Conservation (phyloP, 805 yeast genomes). For the Huiozyma sinensis region DNA sequence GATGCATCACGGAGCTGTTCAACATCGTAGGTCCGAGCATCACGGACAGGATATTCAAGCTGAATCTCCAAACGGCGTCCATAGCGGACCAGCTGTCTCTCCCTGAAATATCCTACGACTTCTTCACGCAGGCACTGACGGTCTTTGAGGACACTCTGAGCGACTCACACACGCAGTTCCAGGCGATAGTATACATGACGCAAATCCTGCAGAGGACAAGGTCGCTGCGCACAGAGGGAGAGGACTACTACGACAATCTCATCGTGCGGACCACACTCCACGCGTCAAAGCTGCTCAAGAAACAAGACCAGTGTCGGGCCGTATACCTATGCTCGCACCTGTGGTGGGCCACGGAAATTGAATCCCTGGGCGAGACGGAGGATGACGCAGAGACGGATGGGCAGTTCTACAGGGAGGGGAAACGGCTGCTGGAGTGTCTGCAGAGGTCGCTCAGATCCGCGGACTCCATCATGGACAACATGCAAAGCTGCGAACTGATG, state of each 20-base stretch:
- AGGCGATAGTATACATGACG: slow-evolving; percentile 39
- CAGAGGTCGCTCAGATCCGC: slow-evolving; percentile 84
- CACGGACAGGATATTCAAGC: slow-evolving; percentile 26
- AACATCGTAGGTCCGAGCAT: slow-evolving; percentile 15
- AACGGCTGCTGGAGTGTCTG: slow-evolving; percentile 80
- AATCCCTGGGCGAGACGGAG: slow-evolving; percentile 36
- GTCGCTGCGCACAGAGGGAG: slow-evolving; percentile 32
- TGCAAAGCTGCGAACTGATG: slow-evolving; percentile 61
- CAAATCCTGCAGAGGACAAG: slow-evolving; percentile 43
- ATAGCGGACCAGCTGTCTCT: slow-evolving; percentile 68
- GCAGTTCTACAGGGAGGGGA: slow-evolving; percentile 38
- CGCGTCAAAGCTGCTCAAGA: slow-evolving; percentile 79
- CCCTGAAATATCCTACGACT: slow-evolving; percentile 73
- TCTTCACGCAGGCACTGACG: slow-evolving; percentile 78
- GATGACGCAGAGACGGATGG: slow-evolving; percentile 32
- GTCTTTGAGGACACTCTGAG: slow-evolving; percentile 61
- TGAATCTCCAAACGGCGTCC: slow-evolving; percentile 57
- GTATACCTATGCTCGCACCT: slow-evolving; percentile 77
- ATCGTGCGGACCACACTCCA: slow-evolving; percentile 79
- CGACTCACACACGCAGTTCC: slow-evolving; percentile 44
- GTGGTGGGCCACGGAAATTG: slow-evolving; percentile 80
- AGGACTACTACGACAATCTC: slow-evolving; percentile 49
- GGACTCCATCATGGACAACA: slow-evolving; percentile 79
- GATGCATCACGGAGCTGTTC: slow-evolving; percentile 58
- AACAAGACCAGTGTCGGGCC: slow-evolving; percentile 90